Base-by-base conservation (phyloP, 768 basidiomycete species). In the Lentinula lateritia region DNA sequence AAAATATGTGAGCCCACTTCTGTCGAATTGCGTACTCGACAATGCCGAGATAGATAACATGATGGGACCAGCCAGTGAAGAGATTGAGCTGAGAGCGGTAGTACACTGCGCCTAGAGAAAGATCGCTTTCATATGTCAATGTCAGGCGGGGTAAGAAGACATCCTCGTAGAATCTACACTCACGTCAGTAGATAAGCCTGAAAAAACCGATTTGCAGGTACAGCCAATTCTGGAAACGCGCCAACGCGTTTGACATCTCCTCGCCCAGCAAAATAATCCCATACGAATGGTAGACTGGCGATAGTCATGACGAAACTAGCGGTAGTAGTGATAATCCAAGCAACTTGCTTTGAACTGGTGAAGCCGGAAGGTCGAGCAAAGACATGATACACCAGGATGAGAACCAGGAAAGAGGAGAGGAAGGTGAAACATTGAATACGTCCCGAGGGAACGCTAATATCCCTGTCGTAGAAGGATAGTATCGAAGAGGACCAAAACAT, bases 11-110 rank as follows among this genome's bases (percentile, higher is more conserved):
- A 3, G 75, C 66, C 72, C 74, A 78, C 7, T 62, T 65, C 12
- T 65, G 63, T 28, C 73, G 68, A 16, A 78, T 69, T 2, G 75
- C 65, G 61, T 78, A 68, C 28, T 80, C 72, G 62, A 79, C 74
- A 9, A 83, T 66, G 48, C 71, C 65, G 60, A 82, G 67, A 64
- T 83, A 82, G 32, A 74, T 62, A 1, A 72, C 64, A 65, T 82
- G 80, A 57, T 84, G 83, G 20, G 82, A 72, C 83, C 83, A 84
- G 3, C 83, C 83, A n/a, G 79, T 81, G 38, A 82, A 66, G 1
- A 82, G 50, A n/a, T 79, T 80, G 59, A 83, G 61, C 46, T 77
- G 78, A 54, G 74, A 72, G 10, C 73, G 76, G 67, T 85, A 85
- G 64, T 77, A 74, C 55, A 79, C 35, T 56, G 70, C 68, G 20